Evolutionary conservation across 2,329 filamentous ascomycete genomes (phyloP).

Genomic region (Venturia aucupariae): DNA sequence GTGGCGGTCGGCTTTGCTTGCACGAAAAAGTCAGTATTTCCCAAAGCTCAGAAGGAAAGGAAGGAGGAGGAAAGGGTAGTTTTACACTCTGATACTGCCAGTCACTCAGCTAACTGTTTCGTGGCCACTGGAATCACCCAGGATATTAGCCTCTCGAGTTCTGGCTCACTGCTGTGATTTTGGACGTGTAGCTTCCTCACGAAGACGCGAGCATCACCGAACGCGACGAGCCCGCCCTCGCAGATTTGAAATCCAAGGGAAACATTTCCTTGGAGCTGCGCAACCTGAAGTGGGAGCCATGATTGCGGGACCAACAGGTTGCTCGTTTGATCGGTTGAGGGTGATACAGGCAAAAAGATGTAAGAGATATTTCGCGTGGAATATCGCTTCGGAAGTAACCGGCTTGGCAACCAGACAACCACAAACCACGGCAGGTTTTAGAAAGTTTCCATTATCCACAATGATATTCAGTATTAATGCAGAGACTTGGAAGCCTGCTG

Average conservation of each 20-base stretch:
- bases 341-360: too few relatives aligned
- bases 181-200: conserved; percentile 48
- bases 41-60: background rate
- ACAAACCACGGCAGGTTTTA: too few relatives aligned
- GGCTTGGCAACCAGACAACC: background rate
- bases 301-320: too few relatives aligned
- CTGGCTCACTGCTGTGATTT: too few relatives aligned
- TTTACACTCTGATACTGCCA: conserved; percentile 91
- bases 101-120: conserved; percentile 99
- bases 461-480: too few relatives aligned
- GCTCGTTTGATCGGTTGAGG: background rate
- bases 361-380: too few relatives aligned
- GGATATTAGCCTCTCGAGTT: too few relatives aligned
- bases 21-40: background rate
- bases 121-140: conserved; percentile 49
- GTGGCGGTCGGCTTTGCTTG: conserved; percentile 88
- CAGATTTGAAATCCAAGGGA: conserved; percentile 92
- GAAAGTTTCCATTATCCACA: too few relatives aligned
- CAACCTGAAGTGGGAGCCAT: too few relatives aligned
- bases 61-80: conserved; percentile 36
- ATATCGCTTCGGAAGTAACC: background rate
- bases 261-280: conserved; percentile 48
- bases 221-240: conserved; percentile 81
- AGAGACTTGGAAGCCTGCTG: too few relatives aligned
- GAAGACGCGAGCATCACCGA: conserved; percentile 96